phyloP scores from a whole-genome alignment of 257 asterid genomes.

The Rhazya stricta region DNA sequence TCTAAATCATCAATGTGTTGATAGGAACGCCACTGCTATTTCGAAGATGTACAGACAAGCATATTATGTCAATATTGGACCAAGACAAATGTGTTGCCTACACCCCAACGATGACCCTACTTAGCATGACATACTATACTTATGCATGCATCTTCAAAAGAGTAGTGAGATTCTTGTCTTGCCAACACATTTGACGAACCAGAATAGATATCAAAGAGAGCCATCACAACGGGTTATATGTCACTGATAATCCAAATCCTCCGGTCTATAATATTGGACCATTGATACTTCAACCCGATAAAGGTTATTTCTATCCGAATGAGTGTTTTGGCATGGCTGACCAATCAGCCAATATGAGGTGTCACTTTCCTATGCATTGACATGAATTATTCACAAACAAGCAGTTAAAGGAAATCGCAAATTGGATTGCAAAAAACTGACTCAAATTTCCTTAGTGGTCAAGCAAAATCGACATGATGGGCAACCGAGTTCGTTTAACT shows the following conservation, averaged over 20 bases:
- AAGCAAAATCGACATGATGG: too few species aligned
- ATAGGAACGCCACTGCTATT: too few species aligned
- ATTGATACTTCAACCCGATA: slow-evolving; percentile 3
- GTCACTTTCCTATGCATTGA: slow-evolving; percentile 14
- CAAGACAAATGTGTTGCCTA: too few species aligned
- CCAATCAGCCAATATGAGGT: background rate
- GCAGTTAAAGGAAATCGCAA: slow-evolving; percentile 16
- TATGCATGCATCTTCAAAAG: background rate
- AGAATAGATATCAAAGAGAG: slow-evolving; percentile 9
- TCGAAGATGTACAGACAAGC: too few species aligned
- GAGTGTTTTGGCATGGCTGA: slow-evolving; percentile 12
- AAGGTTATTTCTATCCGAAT: slow-evolving; percentile 3
- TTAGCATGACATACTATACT: slow-evolving; percentile 1
- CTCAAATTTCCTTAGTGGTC: slow-evolving; percentile 6
- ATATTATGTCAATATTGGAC: too few species aligned
- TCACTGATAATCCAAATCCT: background rate
- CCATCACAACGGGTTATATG: slow-evolving; percentile 3
- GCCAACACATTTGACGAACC: slow-evolving; percentile 12
- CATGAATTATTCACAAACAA: background rate
- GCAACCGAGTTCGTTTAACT: background rate
- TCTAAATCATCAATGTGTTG: too few species aligned
- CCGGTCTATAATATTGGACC: slow-evolving; percentile 17
- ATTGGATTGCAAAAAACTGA: slow-evolving; percentile 16
- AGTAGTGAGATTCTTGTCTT: slow-evolving; percentile 15
- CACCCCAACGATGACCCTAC: background rate